Base-by-base conservation (phyloP, 768 basidiomycete species). In the Hysterangium stoloniferum region DNA sequence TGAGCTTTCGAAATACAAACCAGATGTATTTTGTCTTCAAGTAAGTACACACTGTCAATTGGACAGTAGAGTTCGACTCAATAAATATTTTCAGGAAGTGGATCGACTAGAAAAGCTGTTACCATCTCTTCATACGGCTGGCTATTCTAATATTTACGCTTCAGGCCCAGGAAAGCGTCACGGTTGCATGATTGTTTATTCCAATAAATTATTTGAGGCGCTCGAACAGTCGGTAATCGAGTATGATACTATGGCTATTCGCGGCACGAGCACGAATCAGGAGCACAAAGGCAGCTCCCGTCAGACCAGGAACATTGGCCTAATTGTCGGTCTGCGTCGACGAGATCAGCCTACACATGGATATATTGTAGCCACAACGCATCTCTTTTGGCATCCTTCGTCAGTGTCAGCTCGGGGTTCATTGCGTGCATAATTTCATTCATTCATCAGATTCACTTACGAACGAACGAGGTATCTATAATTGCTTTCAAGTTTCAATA, bases 311-410 rank as follows among this genome's bases (percentile, higher is more conserved):
- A 97, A 96, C 61, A 82, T 96, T 44, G 91, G 77, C 2, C 75
- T 78, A 43, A 64, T 97, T 25, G 75, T 88, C 17, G 84, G 84
- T 1, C 67, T 98, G 46, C 69, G 62, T 67, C 5, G 66, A 64
- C 7, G 57, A 70, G 13, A 58, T 67, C 24, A 52, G 60, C 6
- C 66, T 70, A 33, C 22, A 3, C 20, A 19, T n/a, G 89, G 92
- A 4, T 64, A 90, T 29, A 68, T 95, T 34, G 68, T 94, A 12
- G 89, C 80, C 2, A 96, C 94, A 1, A 93, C 93, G 0, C 94
- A 97, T 68, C 70, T 95, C 20, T 97, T 96, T 65, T 97, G 94
- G 94, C 92, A 95, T 66, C 92, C 92, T 4, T 77, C 75, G 82
- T 91, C 66, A 52, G 77, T 69, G 9, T 43, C 24, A 12, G 4